Conservation (phyloP, 176 grass and related monocot species). For the Carex littledalei region DNA sequence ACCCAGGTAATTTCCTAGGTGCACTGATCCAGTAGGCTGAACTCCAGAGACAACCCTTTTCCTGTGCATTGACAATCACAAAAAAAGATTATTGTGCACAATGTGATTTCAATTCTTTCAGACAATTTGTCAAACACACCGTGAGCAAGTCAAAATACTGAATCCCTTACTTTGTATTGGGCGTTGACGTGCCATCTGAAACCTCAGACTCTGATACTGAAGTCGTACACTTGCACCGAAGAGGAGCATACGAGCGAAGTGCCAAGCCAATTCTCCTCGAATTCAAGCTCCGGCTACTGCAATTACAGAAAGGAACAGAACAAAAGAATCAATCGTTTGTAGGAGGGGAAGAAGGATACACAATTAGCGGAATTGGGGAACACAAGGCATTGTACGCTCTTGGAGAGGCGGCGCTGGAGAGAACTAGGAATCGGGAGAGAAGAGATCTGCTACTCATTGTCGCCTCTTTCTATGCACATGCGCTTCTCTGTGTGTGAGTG, state of each 20-base stretch:
- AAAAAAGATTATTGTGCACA: neutral
- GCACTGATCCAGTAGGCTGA: constrained; percentile 88
- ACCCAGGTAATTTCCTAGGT: constrained; percentile 97
- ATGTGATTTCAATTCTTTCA: neutral
- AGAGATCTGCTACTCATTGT: constrained; percentile 25
- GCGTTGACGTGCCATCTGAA: neutral
- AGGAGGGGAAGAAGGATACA: neutral
- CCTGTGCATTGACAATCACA: constrained; percentile 32
- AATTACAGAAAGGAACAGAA: neutral
- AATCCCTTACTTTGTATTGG: neutral
- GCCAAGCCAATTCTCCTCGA: constrained; percentile 14
- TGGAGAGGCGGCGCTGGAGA: constrained; percentile 18
- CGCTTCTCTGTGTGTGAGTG: neutral
- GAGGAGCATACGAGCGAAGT: neutral
- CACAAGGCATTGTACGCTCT: constrained; percentile 2
- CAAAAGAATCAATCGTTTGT: neutral
- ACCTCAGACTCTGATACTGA: constrained; percentile 24
- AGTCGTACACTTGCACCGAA: constrained; percentile 31
- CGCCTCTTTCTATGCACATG: neutral
- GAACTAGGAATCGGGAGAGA: constrained; percentile 30
- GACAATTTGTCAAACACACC: constrained; percentile 23
- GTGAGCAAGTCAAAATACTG: neutral
- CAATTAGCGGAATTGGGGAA: neutral
- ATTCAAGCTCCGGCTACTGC: constrained; percentile 12
- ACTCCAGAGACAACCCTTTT: constrained; percentile 99